Evolutionary conservation across 148 eudicot genomes (phyloP).

Genomic region (Vaccinium vitisidaea): DNA sequence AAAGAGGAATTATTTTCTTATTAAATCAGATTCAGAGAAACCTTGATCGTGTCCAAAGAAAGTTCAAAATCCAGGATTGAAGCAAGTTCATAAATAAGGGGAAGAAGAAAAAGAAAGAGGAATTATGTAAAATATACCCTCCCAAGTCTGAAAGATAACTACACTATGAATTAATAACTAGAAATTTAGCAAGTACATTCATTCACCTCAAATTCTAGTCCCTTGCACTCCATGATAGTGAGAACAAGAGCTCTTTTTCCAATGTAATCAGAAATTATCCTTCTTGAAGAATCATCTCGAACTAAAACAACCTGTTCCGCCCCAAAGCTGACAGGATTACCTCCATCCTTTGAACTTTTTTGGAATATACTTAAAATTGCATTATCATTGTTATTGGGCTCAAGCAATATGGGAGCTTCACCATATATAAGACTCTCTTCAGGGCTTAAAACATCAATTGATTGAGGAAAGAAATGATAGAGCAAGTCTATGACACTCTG

Average conservation of each 20-base stretch:
- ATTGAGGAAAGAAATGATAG: constrained; percentile 50
- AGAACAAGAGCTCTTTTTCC: constrained; percentile 62
- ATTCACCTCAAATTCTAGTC: constrained; percentile 71
- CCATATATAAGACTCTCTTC: constrained; percentile 61
- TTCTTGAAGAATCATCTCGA: constrained; percentile 47
- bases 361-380: constrained; percentile 60
- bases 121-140: background rate
- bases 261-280: constrained; percentile 38
- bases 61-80: background rate
- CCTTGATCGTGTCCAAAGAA: background rate
- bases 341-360: constrained; percentile 32
- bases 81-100: background rate
- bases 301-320: constrained; percentile 75
- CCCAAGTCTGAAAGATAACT: background rate
- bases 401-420: constrained; percentile 60
- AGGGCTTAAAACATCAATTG: constrained; percentile 47
- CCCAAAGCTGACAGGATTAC: constrained; percentile 62
- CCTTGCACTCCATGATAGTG: constrained; percentile 78
- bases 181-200: background rate
- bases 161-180: background rate
- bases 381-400: constrained; percentile 55
- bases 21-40: background rate
- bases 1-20: too few species aligned
- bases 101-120: background rate
- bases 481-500: constrained; percentile 54